Evolutionary conservation across 139 green algal genomes (phyloP), one percentile per base, ranked within the genome.

Genomic region (Chlorella vulgaris): DNA sequence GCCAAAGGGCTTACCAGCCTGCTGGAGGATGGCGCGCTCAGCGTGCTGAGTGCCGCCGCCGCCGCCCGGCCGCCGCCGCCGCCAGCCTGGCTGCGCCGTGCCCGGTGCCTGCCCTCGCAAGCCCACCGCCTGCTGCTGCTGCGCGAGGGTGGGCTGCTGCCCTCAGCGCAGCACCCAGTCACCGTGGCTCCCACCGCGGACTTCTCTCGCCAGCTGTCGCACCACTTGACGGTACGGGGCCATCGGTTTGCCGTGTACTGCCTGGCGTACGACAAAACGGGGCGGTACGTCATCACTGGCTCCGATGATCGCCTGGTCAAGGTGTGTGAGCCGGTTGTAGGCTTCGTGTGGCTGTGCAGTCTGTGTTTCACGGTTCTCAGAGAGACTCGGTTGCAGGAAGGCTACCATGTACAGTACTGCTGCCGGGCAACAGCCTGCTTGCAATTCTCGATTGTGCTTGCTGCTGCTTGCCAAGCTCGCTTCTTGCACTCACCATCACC

Each of bases 301-400:
- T 93, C 91, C 21, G 94, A 97, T 79, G 94, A 97, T 81, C 84
- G 76, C 18, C 73, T 95, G 2, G 89, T 97, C 67, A 97, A 97
- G 91, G 90, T 94, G 50, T 3, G 86, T 22, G 42, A 15, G 38
- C 47, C 10, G 47, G 13, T 15, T 58, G 15, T 15, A 15, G 15
- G 13, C 15, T 10, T 15, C 47, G 40, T 26, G 1, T n/a, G 26
- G 40, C 40, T 5, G 2, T 38, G 61, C 22, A 68, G 31, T 22
- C 19, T 7, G n/a, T 58, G 33, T 36, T 15, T 24, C 15, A 10
- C 10, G 47, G 47, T 15, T 58, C 47, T n/a, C n/a, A n/a, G n/a
- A n/a, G n/a, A n/a, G 47, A 10, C 47, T 15, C 47, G 15, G 13
- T 10, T 58, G 47, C 15, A 58, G 13, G 47, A 58, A 58, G 47